Base-by-base conservation (phyloP, 1,139 yeast species). In the Debaryomycetaceae sp. region DNA sequence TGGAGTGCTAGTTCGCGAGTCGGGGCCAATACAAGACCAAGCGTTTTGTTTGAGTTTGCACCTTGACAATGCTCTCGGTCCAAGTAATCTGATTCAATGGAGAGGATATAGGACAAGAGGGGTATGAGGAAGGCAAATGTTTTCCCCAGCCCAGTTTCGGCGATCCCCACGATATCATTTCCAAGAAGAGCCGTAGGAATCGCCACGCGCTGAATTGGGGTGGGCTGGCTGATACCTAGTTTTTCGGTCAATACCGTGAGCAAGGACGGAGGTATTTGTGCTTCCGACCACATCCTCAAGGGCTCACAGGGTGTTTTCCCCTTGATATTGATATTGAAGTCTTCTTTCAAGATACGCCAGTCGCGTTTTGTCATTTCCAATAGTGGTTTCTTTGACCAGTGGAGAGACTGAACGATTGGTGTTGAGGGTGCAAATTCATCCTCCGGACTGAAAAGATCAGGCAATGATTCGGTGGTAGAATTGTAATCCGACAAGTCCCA, bases 141-240 rank as follows among this genome's bases (percentile, higher is more conserved):
- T 52, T 87, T 87, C 46, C 96, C 97, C 1, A 96, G 86, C 47
- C 96, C 97, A 4, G 97, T 87, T 41, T 86, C 90, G 0, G 97
- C 96, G n/a, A 87, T 71, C 16, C 95, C 97, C 16, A 87, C 66
- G 4, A 85, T 64, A 49, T 90, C 96, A 25, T 68, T 50, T 4
- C 63, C 55, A 0, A 57, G 48, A 22, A 80, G 41, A 0, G 83
- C 82, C 26, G 80, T 61, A 0, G 96, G 96, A 10, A 87, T 73
- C 0, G 96, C 69, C 0, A 92, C 93, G 36, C 95, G 56, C 47
- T 90, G 98, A 34, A 90, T 78, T 0, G 97, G 90, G 0, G 96
- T 82, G 2, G 98, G 95, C 5, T 68, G 70, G 1, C 38, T 40
- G 42, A 70, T 82, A 0, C 69, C 65, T 3, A 77, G 48, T 7